Percentiles rank a stretch among this genome's conserved stretches.
Evolutionary conservation across 1,284 basidiomycete genomes (phyloP).

Genomic region (Moesziomyces antarcticus): DNA sequence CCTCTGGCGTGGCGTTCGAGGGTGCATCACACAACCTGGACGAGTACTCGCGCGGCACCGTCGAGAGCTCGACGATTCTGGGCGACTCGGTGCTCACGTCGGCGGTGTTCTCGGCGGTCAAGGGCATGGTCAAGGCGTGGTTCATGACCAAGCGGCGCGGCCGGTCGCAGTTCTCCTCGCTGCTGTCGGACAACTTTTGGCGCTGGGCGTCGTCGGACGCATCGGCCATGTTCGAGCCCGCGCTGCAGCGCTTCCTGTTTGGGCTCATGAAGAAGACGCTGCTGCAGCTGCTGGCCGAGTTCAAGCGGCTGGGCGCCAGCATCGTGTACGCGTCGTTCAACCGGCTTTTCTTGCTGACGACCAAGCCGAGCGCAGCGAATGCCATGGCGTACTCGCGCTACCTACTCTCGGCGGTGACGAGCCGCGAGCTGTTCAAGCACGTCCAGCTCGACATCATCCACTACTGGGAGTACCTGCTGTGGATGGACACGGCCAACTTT

Average conservation of each 20-base stretch:
- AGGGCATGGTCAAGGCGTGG: conserved; percentile 90
- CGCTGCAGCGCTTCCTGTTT: conserved; percentile 91
- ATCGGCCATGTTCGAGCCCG: conserved; percentile 90
- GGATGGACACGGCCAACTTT: conserved; percentile 95
- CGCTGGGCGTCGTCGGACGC: conserved; percentile 88
- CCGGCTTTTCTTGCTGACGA: conserved; percentile 88
- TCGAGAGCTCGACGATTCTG: conserved; percentile 74
- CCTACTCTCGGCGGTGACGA: conserved; percentile 88
- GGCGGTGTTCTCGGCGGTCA: conserved; percentile 85
- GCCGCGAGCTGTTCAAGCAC: conserved; percentile 95
- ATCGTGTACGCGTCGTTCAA: conserved; percentile 96
- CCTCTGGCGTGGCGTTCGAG: conserved; percentile 83
- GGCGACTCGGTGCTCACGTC: conserved; percentile 94
- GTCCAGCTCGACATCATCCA: conserved; percentile 86
- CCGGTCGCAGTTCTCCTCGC: conserved; percentile 72
- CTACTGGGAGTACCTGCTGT: conserved; percentile 93
- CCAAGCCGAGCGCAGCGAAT: conserved; percentile 90
- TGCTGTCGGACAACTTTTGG: conserved; percentile 88
- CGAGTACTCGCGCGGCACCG: conserved; percentile 82
- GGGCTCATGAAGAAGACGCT: conserved; percentile 98
- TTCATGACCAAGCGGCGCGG: conserved; percentile 82
- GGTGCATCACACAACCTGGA: conserved; percentile 81
- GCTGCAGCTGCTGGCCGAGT: conserved; percentile 95
- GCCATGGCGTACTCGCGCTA: conserved; percentile 96
- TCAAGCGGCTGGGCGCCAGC: conserved; percentile 87